A percentile compares a stretch with the other conserved stretches of the same genome.
Conservation (phyloP, 768 basidiomycete genomes). For the Obba rivulosa region DNA sequence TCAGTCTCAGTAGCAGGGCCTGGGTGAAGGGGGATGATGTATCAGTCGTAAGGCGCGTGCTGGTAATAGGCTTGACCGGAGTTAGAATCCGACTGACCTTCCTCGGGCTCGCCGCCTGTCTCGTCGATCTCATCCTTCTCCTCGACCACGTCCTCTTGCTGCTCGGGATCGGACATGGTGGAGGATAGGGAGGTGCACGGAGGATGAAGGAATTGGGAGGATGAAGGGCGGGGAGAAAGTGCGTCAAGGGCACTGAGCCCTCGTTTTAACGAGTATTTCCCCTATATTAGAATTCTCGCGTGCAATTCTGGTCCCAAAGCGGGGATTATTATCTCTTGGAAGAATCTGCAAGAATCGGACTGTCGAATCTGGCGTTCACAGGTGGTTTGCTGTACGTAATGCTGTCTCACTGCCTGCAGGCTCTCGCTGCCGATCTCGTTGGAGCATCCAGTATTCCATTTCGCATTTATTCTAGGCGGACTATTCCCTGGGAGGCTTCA, state of each 20-base stretch:
- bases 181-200: slow-evolving; percentile 18
- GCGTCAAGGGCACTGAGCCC: slow-evolving; percentile 58
- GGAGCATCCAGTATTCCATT: background rate
- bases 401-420: slow-evolving; percentile 11
- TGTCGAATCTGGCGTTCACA: slow-evolving; percentile 14
- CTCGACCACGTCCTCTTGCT: slow-evolving; percentile 49
- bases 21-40: slow-evolving; percentile 22
- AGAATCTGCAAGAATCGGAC: slow-evolving; percentile 20
- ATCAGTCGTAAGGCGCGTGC: slow-evolving; percentile 22
- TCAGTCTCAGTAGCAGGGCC: slow-evolving; percentile 32
- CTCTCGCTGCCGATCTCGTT: slow-evolving; percentile 2
- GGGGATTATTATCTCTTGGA: slow-evolving; percentile 41
- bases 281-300: slow-evolving; percentile 70
- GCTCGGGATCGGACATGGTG: slow-evolving; percentile 60
- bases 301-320: slow-evolving; percentile 50
- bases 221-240: slow-evolving; percentile 43
- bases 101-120: slow-evolving; percentile 31
- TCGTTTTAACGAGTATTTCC: slow-evolving; percentile 75
- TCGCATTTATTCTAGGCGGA: too few species aligned
- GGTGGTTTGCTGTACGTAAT: slow-evolving; percentile 46
- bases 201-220: slow-evolving; percentile 27
- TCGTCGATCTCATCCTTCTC: slow-evolving; percentile 52
- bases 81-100: slow-evolving; percentile 23
- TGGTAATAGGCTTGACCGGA: slow-evolving; percentile 15
- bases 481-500: too few species aligned